Evolutionary conservation across 257 asterid genomes (phyloP), one percentile per base, ranked within the genome.

Genomic region (Solanum megistacrolobum): DNA sequence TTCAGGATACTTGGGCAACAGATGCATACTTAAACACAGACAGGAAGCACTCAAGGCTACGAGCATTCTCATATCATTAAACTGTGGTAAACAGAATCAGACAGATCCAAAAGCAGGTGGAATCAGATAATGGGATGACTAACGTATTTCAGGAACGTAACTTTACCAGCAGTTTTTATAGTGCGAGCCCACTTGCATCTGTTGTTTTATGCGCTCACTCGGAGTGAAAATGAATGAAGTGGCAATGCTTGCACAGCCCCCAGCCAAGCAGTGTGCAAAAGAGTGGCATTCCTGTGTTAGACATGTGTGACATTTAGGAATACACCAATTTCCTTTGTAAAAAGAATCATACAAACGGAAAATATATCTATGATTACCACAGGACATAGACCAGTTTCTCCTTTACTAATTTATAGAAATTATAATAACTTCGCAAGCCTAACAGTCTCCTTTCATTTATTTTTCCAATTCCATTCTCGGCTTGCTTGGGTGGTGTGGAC

Each of bases 221-320:
- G 99, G 99, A 83, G 99, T 97, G 91, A 94, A 97, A 91, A 97
- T 90, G 90, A 97, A 94, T 87, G 98, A 97, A 13, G 99, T 97
- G 75, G 99, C 98, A 90, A 97, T 76, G 90, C 99, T 97, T 85
- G 98, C 98, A 89, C 93, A 92, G 43, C 98, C 99, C 78, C 99
- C 99, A 71, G 98, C 98, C 83, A 92, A 87, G 93, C 98, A 97
- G 91, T 95, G 98, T 87, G 94, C 98, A 90, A 94, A 88, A 83
- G 98, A 94, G 85, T 93, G 94, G 91, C 92, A 92, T 84, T 96
- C 98, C 99, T 97, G 93, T 46, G 74, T 21, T 71, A 68, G 73
- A 35, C 48, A 88, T 71, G 36, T 34, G 38, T 23, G 9, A 9
- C 8, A 74, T 31, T 83, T 12, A 31, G 83, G 21, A 58, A 81